Conservation (phyloP, 129 eudicot species). For the Centella asiatica region DNA sequence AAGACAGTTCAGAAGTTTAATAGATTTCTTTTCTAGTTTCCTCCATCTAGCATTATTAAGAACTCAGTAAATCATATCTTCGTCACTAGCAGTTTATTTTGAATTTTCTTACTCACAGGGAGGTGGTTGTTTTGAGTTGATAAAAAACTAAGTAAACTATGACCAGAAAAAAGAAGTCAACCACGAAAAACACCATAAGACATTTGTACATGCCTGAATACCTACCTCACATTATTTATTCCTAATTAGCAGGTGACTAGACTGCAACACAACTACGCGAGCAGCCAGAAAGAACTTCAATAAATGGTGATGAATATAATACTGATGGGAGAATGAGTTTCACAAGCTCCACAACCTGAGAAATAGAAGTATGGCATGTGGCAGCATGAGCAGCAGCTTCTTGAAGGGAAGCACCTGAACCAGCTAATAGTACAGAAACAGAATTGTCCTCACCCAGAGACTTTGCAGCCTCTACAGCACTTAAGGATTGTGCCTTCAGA, state of each 20-base stretch:
- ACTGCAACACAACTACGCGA: background rate
- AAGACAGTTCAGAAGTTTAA: too few species aligned
- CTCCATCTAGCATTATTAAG: too few species aligned
- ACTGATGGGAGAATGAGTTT: background rate
- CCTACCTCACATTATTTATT: background rate
- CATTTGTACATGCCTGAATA: background rate
- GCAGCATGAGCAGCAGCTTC: constrained; percentile 89
- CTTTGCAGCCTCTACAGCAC: constrained; percentile 82
- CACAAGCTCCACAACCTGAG: constrained; percentile 39
- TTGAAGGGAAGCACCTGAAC: constrained; percentile 72
- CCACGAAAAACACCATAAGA: background rate
- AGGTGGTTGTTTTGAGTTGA: background rate
- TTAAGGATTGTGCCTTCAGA: constrained; percentile 55
- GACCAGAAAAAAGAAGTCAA: too few species aligned
- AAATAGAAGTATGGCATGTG: constrained; percentile 72
- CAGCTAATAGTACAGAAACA: constrained; percentile 74
- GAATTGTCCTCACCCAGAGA: constrained; percentile 51
- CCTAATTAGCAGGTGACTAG: background rate
- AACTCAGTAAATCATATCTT: too few species aligned
- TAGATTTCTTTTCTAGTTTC: too few species aligned
- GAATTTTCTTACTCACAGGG: too few species aligned
- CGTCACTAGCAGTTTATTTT: too few species aligned
- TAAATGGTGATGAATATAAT: background rate
- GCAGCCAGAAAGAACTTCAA: background rate
- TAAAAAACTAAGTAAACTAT: too few species aligned